A percentile compares a stretch with the other conserved stretches of the same genome.
phyloP scores from a whole-genome alignment of 1,139 yeast genomes.

The Hansenula lynferdii region DNA sequence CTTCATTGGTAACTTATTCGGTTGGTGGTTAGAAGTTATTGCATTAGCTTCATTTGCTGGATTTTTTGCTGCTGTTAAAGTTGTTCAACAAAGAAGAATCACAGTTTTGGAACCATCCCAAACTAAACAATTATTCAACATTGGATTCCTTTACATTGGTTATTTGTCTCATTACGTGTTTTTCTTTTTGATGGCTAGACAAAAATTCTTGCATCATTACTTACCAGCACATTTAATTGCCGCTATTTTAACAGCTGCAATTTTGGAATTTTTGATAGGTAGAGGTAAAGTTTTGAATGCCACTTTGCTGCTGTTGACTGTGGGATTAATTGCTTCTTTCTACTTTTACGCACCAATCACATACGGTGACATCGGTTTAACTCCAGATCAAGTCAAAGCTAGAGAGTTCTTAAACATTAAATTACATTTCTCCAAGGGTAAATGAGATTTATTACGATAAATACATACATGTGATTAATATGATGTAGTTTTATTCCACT shows the following conservation, averaged over 20 bases:
- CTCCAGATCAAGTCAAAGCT: conserved; percentile 56
- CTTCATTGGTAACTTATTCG: conserved; percentile 85
- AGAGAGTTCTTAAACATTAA: conserved; percentile 84
- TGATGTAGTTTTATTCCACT: too few species aligned
- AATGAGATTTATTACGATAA: too few species aligned
- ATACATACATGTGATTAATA: too few species aligned
- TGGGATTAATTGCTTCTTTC: conserved; percentile 59
- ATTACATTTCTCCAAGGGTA: conserved; percentile 81
- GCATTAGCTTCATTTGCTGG: conserved; percentile 66
- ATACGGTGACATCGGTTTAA: conserved; percentile 69
- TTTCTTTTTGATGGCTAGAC: conserved; percentile 88
- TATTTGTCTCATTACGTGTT: conserved; percentile 91
- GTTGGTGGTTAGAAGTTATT: conserved; percentile 85
- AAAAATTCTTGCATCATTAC: conserved; percentile 91
- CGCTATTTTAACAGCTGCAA: conserved; percentile 75
- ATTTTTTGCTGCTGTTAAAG: conserved; percentile 32
- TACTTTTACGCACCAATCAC: conserved; percentile 77
- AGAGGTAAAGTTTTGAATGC: conserved; percentile 39
- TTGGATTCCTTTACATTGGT: conserved; percentile 81
- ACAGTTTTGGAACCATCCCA: conserved; percentile 55
- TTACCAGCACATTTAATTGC: conserved; percentile 94
- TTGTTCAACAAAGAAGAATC: conserved; percentile 77
- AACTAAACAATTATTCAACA: conserved; percentile 71
- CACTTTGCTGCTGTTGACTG: conserved; percentile 30
- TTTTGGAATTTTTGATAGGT: conserved; percentile 75